These are phyloP conservation scores for Calonectria hongkongensis DNA, from an alignment of 2,329 filamentous ascomycete genomes.

Conservation along the genomic window DNA sequence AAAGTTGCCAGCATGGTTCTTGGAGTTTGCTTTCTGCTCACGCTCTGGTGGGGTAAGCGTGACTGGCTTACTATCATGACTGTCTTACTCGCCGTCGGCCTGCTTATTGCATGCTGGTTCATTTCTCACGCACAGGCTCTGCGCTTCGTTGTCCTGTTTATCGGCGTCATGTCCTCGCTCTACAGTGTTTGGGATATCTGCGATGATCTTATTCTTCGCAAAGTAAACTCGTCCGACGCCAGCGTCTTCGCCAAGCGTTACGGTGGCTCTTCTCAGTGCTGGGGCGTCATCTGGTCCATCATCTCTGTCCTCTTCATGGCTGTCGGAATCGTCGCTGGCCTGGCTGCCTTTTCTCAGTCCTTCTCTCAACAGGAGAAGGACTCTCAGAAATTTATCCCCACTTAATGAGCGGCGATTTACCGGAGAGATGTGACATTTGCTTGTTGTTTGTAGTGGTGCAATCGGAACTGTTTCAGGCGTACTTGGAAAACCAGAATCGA, in stretches of 20 bases:
- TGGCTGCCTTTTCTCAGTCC: conserved; percentile 84
- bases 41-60: conserved; percentile 86
- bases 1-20: conserved; percentile 86
- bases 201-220: conserved; percentile 86
- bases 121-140: conserved; percentile 84
- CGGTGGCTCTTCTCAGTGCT: conserved; percentile 86
- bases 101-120: conserved; percentile 86
- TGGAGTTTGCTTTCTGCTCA: conserved; percentile 84
- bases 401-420: conserved; percentile 48
- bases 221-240: conserved; percentile 87
- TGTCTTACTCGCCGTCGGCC: conserved; percentile 80
- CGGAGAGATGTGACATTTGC: not conserved
- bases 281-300: conserved; percentile 86
- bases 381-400: conserved; percentile 79
- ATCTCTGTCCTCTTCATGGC: conserved; percentile 84
- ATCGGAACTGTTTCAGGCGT: conserved; percentile 28
- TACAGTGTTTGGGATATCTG: conserved; percentile 92
- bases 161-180: conserved; percentile 87
- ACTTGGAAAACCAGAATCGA: conserved; percentile 22
- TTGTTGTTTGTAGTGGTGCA: conserved; percentile 22
- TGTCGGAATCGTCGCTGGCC: conserved; percentile 82
- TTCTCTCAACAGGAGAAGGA: conserved; percentile 81
- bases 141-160: conserved; percentile 85
- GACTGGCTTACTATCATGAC: conserved; percentile 87
- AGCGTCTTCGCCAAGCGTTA: conserved; percentile 87